A percentile compares a stretch with the other conserved stretches of the same genome.
Evolutionary conservation across 495 filamentous ascomycete genomes (phyloP).

Genomic region (Penicillium verhagenii): DNA sequence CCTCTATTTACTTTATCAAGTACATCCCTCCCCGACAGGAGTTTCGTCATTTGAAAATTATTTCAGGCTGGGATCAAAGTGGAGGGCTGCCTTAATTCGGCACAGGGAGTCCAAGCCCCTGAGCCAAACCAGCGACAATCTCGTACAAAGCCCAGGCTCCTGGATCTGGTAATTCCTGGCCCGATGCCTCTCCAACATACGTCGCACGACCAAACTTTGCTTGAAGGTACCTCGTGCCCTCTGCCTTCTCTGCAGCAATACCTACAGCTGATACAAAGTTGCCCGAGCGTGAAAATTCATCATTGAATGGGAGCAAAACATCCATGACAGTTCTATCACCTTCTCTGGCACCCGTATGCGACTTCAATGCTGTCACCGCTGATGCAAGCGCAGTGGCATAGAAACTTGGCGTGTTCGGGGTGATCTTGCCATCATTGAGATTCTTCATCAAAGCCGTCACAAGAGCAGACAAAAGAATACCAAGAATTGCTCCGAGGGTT

Average conservation of each 20-base stretch:
- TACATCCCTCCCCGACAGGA: too few species aligned
- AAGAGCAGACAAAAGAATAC: slow-evolving; percentile 1
- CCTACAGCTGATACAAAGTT: not conserved
- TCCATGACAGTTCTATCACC: slow-evolving; percentile 11
- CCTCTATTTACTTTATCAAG: not conserved
- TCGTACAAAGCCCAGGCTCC: slow-evolving; percentile 12
- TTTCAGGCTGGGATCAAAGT: too few species aligned
- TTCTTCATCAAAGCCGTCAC: slow-evolving; percentile 1
- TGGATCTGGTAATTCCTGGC: slow-evolving; percentile 1
- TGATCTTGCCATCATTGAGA: not conserved
- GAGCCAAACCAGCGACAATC: slow-evolving; percentile 9
- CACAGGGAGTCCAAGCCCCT: slow-evolving; percentile 2
- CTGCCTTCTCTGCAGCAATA: slow-evolving; percentile 1
- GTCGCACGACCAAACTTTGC: slow-evolving; percentile 6
- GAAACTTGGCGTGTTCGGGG: not conserved
- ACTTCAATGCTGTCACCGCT: slow-evolving; percentile 2
- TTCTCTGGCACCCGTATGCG: slow-evolving; percentile 3
- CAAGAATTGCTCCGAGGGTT: slow-evolving; percentile 5
- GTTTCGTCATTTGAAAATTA: too few species aligned
- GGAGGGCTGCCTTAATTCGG: not conserved
- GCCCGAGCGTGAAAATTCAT: not conserved
- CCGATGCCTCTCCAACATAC: slow-evolving; percentile 4
- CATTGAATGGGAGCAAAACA: slow-evolving; percentile 4
- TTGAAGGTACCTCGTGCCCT: slow-evolving; percentile 5
- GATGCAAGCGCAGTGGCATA: not conserved